A percentile compares a stretch with the other conserved stretches of the same genome.
Evolutionary conservation across 2,329 filamentous ascomycete species (phyloP).

Genomic region (Dactylonectria estremocensis): DNA sequence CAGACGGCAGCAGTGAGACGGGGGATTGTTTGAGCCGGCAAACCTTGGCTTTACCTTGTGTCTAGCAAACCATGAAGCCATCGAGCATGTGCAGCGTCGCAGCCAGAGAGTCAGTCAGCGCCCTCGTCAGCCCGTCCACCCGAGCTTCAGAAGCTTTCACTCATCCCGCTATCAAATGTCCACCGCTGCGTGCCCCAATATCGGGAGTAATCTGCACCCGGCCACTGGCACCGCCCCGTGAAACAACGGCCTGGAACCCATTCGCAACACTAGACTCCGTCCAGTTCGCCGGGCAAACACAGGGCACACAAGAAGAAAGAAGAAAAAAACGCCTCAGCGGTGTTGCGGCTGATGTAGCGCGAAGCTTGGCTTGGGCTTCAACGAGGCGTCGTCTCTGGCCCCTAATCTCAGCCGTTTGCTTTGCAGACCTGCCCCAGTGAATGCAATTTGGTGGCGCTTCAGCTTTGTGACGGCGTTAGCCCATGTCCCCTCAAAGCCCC

Average conservation of each 20-base stretch:
- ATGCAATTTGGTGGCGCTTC: conserved; percentile 46
- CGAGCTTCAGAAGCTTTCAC: not conserved
- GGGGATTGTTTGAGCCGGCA: conserved; percentile 17
- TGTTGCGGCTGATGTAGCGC: not conserved
- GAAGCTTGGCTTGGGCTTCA: not conserved
- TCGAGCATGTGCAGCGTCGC: not conserved
- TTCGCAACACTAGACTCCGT: not conserved
- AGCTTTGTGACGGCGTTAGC: conserved; percentile 26
- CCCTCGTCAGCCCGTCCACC: not conserved
- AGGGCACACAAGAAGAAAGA: too few species aligned
- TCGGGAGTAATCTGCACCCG: not conserved
- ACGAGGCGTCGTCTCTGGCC: not conserved
- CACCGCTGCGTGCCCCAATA: too few species aligned
- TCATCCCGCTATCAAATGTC: too few species aligned
- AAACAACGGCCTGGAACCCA: not conserved
- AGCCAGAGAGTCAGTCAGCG: not conserved
- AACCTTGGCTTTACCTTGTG: not conserved
- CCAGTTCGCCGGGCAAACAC: not conserved
- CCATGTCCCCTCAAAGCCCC: conserved; percentile 1
- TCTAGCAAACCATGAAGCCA: not conserved
- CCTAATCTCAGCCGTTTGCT: conserved; percentile 3
- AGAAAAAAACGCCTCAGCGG: not conserved
- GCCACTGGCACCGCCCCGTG: not conserved
- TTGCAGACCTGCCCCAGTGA: not conserved
- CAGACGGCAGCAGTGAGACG: conserved; percentile 9